phyloP scores from a whole-genome alignment of 257 asterid genomes.

The Ligustrum vulgare region DNA sequence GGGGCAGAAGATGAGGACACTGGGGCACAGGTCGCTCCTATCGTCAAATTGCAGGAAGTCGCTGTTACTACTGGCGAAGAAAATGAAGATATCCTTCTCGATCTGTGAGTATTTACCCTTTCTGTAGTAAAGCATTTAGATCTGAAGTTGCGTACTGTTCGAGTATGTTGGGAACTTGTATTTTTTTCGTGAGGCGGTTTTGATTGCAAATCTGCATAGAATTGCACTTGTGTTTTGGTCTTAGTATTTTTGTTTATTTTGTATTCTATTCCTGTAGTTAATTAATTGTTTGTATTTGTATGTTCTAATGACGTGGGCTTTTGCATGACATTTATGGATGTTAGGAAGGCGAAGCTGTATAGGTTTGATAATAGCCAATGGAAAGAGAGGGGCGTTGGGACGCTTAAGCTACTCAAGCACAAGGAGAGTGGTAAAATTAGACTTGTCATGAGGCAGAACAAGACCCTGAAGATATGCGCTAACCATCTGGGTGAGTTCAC shows the following conservation, averaged over 20 bases:
- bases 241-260: neutral
- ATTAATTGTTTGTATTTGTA: neutral
- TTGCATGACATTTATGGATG: neutral
- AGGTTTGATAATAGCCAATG: constrained; percentile 24
- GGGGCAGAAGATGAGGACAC: constrained; percentile 24
- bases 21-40: constrained; percentile 23
- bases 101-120: constrained; percentile 7
- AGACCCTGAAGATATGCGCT: constrained; percentile 24
- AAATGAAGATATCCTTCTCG: constrained; percentile 18
- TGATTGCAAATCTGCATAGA: neutral
- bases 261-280: neutral
- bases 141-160: neutral
- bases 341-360: constrained; percentile 16
- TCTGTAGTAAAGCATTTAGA: neutral
- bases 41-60: constrained; percentile 24
- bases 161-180: neutral
- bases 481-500: constrained; percentile 19
- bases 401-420: constrained; percentile 21
- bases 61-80: constrained; percentile 23
- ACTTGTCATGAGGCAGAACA: constrained; percentile 23
- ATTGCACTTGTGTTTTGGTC: neutral
- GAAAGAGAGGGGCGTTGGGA: constrained; percentile 26
- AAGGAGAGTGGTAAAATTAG: constrained; percentile 18
- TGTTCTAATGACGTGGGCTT: neutral
- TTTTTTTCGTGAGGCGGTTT: neutral